Evolutionary conservation across 2,329 filamentous ascomycete genomes (phyloP), one percentile per base, ranked within the genome.

Genomic region (Microsporum canis): DNA sequence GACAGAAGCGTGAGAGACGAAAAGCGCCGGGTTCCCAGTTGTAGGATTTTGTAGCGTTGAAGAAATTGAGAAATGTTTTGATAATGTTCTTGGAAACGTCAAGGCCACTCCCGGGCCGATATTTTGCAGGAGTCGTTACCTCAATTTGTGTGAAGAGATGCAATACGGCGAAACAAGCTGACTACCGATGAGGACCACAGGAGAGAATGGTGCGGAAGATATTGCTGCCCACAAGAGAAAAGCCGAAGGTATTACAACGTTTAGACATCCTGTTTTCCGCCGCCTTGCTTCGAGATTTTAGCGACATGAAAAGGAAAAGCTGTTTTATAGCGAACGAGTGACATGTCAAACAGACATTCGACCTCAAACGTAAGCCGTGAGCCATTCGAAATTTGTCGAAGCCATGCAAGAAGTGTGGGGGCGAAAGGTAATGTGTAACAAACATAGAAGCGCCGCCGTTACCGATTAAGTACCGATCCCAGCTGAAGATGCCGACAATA

Each of bases 181-280:
- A 72, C 71, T 73, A 73, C 66, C 70, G 68, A 73, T 66, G 69
- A 72, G 67, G 70, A 72, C 70, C 70, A 71, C 68, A 67, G 72
- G 70, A 71, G 69, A 71, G 58, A 69, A 69, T 62, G 36, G 5
- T 58, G 56, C 68, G 69, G 68, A 71, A 67, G 66, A 72, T 61
- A 73, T 70, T 75, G 73, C 71, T 75, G 74, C 72, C 66, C 72
- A 75, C 71, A 69, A 73, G 71, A 34, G 31, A 75, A 65, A 75
- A 72, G 73, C 69, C 64, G 64, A 70, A 69, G 70, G 72, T 74
- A 75, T 75, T 76, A 76, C 74, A 76, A 74, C 72, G 73, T 72
- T 71, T 67, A 67, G 68, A 60, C 71, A 69, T 69, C 70, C 68
- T 68, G 65, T 71, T 69, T 69, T 72, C 71, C 74, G 73, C 71